These are phyloP conservation scores for Marchantia polymorpha DNA, from an alignment of 225 moss, liverwort and hornwort species.

Conservation along the genomic window DNA sequence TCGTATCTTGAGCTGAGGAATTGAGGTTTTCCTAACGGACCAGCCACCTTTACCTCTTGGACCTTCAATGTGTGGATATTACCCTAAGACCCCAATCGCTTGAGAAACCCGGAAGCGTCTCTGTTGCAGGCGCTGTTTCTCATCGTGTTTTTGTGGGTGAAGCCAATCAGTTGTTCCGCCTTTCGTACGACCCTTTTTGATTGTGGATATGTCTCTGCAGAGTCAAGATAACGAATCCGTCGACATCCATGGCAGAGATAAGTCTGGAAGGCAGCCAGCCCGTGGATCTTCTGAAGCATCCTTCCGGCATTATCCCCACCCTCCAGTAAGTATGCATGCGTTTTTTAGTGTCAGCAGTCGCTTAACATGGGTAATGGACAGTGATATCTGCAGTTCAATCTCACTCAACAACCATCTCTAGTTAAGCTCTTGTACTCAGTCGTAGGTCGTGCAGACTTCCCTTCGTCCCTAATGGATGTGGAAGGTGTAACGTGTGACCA, in stretches of 20 bases:
- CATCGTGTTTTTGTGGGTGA: neutral
- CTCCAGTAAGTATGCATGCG: constrained; percentile 59
- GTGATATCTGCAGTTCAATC: too few relatives aligned
- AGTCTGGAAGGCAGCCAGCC: constrained; percentile 89
- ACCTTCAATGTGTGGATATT: neutral
- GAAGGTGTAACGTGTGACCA: too few relatives aligned
- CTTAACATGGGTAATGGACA: too few relatives aligned
- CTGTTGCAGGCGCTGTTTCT: neutral
- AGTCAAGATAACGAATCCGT: neutral
- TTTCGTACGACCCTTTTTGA: neutral
- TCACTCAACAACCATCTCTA: too few relatives aligned
- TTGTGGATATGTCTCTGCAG: constrained; percentile 2
- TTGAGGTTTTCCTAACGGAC: neutral
- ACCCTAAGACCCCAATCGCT: neutral
- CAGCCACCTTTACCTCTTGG: neutral
- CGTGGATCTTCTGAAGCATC: constrained; percentile 96
- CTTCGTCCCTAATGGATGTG: too few relatives aligned
- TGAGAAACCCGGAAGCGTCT: too few relatives aligned
- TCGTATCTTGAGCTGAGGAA: neutral
- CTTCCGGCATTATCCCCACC: constrained; percentile 92
- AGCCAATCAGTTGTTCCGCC: neutral
- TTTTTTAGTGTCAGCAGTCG: neutral
- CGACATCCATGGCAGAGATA: constrained; percentile 67
- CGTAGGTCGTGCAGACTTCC: too few relatives aligned
- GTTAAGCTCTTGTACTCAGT: too few relatives aligned